Evolutionary conservation across 1,284 basidiomycete genomes (phyloP), one percentile per base, ranked within the genome.

Genomic region (Sporisorium exsertum): DNA sequence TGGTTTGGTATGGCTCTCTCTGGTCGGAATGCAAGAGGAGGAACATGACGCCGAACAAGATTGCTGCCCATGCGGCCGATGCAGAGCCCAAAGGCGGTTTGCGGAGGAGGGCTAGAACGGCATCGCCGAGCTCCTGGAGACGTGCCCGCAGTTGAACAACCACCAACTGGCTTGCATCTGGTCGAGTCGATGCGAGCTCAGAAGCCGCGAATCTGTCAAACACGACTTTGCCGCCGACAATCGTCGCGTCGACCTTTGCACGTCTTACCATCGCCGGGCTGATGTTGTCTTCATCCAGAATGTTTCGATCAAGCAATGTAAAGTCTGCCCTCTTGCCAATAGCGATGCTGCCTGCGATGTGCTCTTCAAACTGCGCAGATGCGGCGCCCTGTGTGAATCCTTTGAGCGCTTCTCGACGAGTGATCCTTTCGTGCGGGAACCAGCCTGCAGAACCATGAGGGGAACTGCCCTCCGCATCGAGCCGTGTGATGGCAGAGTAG

Each of bases 311-410:
- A 60, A 94, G 88, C 7, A 95, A 86, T 24, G 94, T 92, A 71
- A 93, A 93, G 84, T 97, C 94, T 6, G 94, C 94, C 73, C 91
- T 90, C 85, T 93, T 94, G 3, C 94, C 93, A 0, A 88, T 84
- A 1, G 86, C 87, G 45, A 97, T 87, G 0, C 91, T 62, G 46
- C 63, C 65, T 33, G 87, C 94, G 0, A 92, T 86, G 22, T 90
- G 85, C 78, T 94, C 93, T 1, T 91, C 88, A 82, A 95, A 95
- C 0, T 92, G 90, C 0, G 94, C 94, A 80, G 92, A 95, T 0
- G 95, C 94, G 0, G 93, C 90, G 72, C 93, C 92, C 24, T 91
- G 87, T 0, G 95, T 97, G 91, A 96, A 94, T 7, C 94, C 89
- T 37, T 84, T 83, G 24, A 89, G 78, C 1, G 88, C 87, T 85